Evolutionary conservation across 257 asterid genomes (phyloP), one percentile per base, ranked within the genome.

Genomic region (Vinca minor): DNA sequence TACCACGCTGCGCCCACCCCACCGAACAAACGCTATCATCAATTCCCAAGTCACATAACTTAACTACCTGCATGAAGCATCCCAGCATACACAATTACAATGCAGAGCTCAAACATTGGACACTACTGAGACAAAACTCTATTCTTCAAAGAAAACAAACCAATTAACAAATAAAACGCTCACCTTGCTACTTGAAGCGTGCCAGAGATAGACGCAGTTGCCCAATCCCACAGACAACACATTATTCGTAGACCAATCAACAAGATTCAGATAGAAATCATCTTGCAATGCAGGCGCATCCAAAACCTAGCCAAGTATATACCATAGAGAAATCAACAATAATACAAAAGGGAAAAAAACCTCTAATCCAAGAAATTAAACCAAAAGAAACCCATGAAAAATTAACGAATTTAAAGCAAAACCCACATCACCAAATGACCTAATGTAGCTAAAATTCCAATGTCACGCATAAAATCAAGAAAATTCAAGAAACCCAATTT

Each of bases 261-360:
- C 98, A 38, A 92, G 96, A 73, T 92, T 92, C 59, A 89, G 88
- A 79, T 92, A 92, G 69, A 89, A 92, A 74, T 92, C 98, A 64
- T 92, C 98, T 78, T 87, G 96, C 79, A 92, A 54, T 29, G 95
- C 94, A 0, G 98, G 98, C 38, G 98, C 98, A 66, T 92, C 98
- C 84, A 92, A 72, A 60, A 92, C 95, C 98, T 92, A 73, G 26
- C 13, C 41, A 65, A 69, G 39, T 31, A 25, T 31, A 25, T 23
- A 36, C 34, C 21, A 36, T 23, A 5, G 28, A 5, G 28, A 47
- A 44, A n/a, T n/a, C n/a, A n/a, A n/a, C n/a, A n/a, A n/a, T n/a
- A n/a, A n/a, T n/a, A n/a, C n/a, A n/a, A n/a, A n/a, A n/a, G n/a
- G n/a, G n/a, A n/a, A n/a, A n/a, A n/a, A n/a, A n/a, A n/a, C n/a